Conservation (phyloP, 2,329 filamentous ascomycete species). For the Dactylellina drechsleri region DNA sequence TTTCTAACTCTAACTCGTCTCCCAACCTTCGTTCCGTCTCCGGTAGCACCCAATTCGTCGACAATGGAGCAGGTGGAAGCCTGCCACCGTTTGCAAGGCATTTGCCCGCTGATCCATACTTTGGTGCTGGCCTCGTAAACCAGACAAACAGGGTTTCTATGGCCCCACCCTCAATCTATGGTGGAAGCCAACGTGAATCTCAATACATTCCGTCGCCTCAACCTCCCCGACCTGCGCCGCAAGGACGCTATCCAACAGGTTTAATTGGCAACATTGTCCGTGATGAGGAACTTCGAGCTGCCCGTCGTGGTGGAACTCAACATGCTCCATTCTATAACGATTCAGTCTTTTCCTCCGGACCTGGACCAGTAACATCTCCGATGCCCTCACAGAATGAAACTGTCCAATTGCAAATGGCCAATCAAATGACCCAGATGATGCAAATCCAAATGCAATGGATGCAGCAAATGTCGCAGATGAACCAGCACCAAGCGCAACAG, state of each 20-base stretch:
- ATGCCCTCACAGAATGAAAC: constrained; percentile 73
- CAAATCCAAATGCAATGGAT: constrained; percentile 96
- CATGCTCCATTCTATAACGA: constrained; percentile 55
- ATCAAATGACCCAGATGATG: constrained; percentile 88
- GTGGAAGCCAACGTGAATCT: constrained; percentile 61
- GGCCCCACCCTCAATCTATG: constrained; percentile 65
- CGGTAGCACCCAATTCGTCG: constrained; percentile 66
- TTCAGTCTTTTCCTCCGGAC: constrained; percentile 43
- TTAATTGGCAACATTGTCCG: constrained; percentile 84
- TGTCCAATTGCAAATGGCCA: constrained; percentile 80
- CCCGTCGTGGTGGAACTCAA: constrained; percentile 42
- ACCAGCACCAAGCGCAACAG: constrained; percentile 58
- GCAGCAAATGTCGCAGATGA: constrained; percentile 66
- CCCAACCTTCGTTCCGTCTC: constrained; percentile 74
- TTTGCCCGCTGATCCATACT: constrained; percentile 83
- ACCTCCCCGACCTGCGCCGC: constrained; percentile 57
- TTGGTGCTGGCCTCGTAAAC: constrained; percentile 78
- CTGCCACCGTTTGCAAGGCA: constrained; percentile 85
- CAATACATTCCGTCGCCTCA: constrained; percentile 58
- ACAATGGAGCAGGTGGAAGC: constrained; percentile 61
- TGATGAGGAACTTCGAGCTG: constrained; percentile 61
- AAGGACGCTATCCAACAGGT: constrained; percentile 73
- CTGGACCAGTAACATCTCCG: constrained; percentile 37
- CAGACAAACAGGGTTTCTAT: constrained; percentile 78
- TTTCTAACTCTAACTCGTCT: constrained; percentile 74